These are phyloP conservation scores for Juglanconis juglandina DNA, from an alignment of 2,329 filamentous ascomycete species.

Conservation along the genomic window DNA sequence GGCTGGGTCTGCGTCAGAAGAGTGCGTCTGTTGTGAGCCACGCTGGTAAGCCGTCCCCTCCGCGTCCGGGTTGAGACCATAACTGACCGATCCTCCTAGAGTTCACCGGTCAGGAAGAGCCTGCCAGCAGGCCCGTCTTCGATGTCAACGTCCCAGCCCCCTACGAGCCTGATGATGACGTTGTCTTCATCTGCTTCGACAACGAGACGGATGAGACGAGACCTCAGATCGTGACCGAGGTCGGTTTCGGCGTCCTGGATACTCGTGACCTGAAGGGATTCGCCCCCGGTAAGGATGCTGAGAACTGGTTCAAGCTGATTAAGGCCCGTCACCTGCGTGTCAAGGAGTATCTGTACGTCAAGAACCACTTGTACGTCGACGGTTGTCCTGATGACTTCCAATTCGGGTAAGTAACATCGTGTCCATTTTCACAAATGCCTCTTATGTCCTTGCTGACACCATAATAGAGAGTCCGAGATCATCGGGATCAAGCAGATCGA, in stretches of 20 bases:
- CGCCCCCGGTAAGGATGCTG: conserved; percentile 58
- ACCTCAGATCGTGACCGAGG: conserved; percentile 70
- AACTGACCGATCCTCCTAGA: background rate
- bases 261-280: conserved; percentile 52
- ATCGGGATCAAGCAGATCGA: conserved; percentile 35
- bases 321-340: conserved; percentile 73
- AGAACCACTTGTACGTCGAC: conserved; percentile 65
- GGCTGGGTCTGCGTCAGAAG: conserved; percentile 63
- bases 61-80: background rate
- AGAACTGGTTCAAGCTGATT: conserved; percentile 66
- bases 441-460: conserved; percentile 13
- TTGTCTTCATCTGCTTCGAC: conserved; percentile 76
- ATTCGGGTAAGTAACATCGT: conserved; percentile 60
- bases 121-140: conserved; percentile 25
- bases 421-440: too few species aligned
- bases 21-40: background rate
- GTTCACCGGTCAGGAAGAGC: conserved; percentile 13
- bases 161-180: conserved; percentile 47
- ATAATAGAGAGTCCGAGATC: conserved; percentile 39
- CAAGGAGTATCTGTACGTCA: conserved; percentile 60
- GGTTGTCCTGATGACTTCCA: conserved; percentile 73
- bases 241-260: conserved; percentile 81
- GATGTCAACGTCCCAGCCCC: conserved; percentile 43
- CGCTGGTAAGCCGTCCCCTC: background rate
- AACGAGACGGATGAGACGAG: conserved; percentile 74